Evolutionary conservation across 2,329 filamentous ascomycete species (phyloP).

Genomic region (Aspergillus glaucus): DNA sequence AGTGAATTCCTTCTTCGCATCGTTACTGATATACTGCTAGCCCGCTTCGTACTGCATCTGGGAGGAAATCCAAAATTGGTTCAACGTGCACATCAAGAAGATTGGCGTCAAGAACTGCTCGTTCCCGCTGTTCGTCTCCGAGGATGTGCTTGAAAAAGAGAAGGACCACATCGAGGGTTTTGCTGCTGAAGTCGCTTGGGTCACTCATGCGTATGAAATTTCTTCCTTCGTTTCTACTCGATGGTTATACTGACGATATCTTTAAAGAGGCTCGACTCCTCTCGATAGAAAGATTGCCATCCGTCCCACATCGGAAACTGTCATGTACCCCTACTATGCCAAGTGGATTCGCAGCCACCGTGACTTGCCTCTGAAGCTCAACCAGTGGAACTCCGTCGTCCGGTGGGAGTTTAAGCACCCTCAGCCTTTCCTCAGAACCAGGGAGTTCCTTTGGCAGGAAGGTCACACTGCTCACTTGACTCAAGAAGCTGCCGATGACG

Average conservation of each 20-base stretch:
- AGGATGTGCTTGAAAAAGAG: slow-evolving; percentile 77
- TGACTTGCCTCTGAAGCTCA: slow-evolving; percentile 86
- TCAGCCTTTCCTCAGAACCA: slow-evolving; percentile 75
- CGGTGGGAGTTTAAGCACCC: slow-evolving; percentile 97
- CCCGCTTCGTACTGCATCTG: slow-evolving; percentile 62
- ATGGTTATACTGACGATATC: slow-evolving; percentile 6
- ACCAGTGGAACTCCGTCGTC: slow-evolving; percentile 96
- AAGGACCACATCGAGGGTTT: slow-evolving; percentile 99
- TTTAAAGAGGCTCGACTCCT: slow-evolving; percentile 72
- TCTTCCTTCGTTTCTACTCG: not conserved
- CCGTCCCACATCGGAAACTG: slow-evolving; percentile 64
- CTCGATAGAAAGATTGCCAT: slow-evolving; percentile 74
- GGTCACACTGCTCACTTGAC: slow-evolving; percentile 90
- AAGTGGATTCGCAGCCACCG: slow-evolving; percentile 97
- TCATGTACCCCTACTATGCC: slow-evolving; percentile 94
- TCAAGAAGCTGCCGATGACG: slow-evolving; percentile 70
- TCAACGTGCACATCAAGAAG: slow-evolving; percentile 67
- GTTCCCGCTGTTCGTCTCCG: slow-evolving; percentile 92
- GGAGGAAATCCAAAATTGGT: slow-evolving; percentile 57
- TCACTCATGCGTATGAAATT: slow-evolving; percentile 41
- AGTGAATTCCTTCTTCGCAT: not conserved
- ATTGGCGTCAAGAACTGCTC: slow-evolving; percentile 93
- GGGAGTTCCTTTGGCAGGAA: slow-evolving; percentile 98
- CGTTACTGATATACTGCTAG: slow-evolving; percentile 26
- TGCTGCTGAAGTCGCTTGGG: slow-evolving; percentile 60